phyloP scores from a whole-genome alignment of 139 green algal genomes.

The Chlamydomonas incerta region DNA sequence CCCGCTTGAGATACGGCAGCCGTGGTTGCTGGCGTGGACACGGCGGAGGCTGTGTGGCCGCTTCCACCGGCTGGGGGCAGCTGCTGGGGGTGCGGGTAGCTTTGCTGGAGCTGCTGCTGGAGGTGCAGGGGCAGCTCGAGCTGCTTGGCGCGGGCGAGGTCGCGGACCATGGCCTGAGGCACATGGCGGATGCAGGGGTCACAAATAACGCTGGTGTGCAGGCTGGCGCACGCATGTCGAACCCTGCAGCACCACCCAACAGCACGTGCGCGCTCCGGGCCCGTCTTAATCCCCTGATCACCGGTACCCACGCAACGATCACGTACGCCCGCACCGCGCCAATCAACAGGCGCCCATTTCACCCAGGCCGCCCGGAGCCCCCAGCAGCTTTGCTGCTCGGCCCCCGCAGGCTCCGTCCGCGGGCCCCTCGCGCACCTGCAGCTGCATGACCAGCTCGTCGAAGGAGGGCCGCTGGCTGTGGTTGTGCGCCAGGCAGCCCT shows the following conservation, averaged over 20 bases:
- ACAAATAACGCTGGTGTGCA: not conserved
- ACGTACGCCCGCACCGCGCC: no score
- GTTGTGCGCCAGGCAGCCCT: constrained; percentile 2
- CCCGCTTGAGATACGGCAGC: no score
- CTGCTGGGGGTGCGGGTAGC: not conserved
- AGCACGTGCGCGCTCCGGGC: no score
- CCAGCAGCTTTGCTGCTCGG: no score
- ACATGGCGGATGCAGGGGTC: no score
- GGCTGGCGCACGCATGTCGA: not conserved
- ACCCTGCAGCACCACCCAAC: not conserved
- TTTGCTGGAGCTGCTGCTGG: not conserved
- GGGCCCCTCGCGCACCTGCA: constrained; percentile 27
- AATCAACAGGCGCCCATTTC: no score
- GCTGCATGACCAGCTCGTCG: not conserved
- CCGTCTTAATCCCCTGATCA: no score
- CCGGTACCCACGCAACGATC: no score
- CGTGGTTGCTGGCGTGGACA: not conserved
- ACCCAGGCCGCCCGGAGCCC: no score
- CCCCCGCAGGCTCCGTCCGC: no score
- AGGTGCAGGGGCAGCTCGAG: not conserved
- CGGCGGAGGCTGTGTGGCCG: no score
- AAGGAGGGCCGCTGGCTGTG: not conserved
- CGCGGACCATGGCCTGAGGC: not conserved
- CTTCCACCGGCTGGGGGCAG: not conserved
- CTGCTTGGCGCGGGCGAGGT: not conserved